Evolutionary conservation across 2,329 filamentous ascomycete species (phyloP), one percentile per base, ranked within the genome.

Genomic region (Trichoderma guizhouense): DNA sequence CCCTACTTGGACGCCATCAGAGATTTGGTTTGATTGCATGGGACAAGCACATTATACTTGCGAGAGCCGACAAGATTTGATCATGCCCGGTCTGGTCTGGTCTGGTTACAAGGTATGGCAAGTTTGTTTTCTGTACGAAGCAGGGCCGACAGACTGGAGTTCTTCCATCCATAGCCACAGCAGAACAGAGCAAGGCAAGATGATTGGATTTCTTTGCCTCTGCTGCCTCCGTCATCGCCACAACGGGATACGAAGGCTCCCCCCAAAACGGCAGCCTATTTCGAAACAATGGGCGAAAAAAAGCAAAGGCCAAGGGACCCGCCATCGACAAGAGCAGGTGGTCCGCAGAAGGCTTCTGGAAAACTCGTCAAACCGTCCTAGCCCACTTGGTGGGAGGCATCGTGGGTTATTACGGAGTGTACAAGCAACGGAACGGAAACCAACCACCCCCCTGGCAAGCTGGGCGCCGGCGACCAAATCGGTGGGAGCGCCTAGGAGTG

Each of bases 401-500:
- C 66, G 66, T 69, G 57, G 66, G 57, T 47, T 34, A 28, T 30
- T 53, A 53, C 47, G 47, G 47, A 53, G 47, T 28, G 18, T 30
- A 30, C 53, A 58, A 36, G 24, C 58, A 70, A n/a, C 21, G 36
- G 34, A 36, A 36, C 34, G 43, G 39, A n/a, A 43, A 43, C 39
- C 39, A 53, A 26, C 24, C 64, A 24, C 11, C 30, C 68, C 68
- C 68, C 58, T 47, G 55, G 67, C 47, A 61, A 51, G 61, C n/a
- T 47, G 55, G 32, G 43, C 66, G 28, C 39, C 39, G 66, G 60
- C 69, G 67, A 66, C 69, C 69, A 67, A 71, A 71, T 71, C 69
- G 69, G 62, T 67, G 69, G 69, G 69, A 71, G 55, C 62, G 55
- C 63, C 30, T 67, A 32, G 47, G 63, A 71, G 51, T 71, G 69